A percentile compares a stretch with the other conserved stretches of the same genome.
Conservation (phyloP, 352 stramenopile species). For the Phytopythium boreale region DNA sequence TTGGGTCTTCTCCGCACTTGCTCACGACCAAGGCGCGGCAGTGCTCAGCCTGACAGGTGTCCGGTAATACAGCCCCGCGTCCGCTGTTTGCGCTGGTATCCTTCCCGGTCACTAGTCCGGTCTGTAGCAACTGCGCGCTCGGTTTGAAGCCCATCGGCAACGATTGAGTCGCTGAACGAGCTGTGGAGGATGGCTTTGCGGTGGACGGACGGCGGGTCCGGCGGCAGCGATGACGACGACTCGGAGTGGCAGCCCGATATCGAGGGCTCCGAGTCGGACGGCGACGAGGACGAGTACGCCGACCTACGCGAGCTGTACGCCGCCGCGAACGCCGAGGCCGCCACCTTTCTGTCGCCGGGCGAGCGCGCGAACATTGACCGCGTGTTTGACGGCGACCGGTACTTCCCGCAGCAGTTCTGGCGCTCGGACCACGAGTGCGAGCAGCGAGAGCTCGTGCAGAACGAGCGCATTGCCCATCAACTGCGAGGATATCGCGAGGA, state of each 20-base stretch:
- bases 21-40: too few species aligned
- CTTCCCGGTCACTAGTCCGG: neutral
- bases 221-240: conserved; percentile 10
- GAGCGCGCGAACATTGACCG: conserved; percentile 54
- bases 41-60: neutral
- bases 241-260: conserved; percentile 14
- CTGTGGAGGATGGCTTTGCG: conserved; percentile 4
- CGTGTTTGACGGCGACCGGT: conserved; percentile 63
- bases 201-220: conserved; percentile 8
- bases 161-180: conserved; percentile 4
- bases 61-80: neutral
- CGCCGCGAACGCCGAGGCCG: conserved; percentile 18
- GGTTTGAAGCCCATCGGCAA: neutral
- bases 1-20: neutral
- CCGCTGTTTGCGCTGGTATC: neutral
- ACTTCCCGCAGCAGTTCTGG: conserved; percentile 57
- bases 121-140: neutral
- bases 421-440: conserved; percentile 54
- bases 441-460: conserved; percentile 38
- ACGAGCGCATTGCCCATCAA: conserved; percentile 71
- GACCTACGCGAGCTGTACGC: conserved; percentile 28
- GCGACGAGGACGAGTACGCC: conserved; percentile 24
- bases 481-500: conserved; percentile 50
- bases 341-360: conserved; percentile 35
- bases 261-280: conserved; percentile 14